phyloP scores from a whole-genome alignment of 2,329 filamentous ascomycete species.

The Arthrocladium fulminans region DNA sequence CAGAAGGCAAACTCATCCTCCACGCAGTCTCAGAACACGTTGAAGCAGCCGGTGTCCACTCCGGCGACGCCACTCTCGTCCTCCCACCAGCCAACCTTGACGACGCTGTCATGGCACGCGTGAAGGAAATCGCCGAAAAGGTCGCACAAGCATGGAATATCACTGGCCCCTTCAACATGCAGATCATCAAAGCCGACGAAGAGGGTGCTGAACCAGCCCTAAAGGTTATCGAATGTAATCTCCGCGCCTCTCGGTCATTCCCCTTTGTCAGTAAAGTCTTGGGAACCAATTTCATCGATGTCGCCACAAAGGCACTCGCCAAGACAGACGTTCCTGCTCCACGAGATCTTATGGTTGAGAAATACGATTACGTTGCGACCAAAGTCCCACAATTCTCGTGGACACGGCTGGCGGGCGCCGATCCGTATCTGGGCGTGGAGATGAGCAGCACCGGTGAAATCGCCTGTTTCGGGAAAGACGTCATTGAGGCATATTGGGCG shows the following conservation, averaged over 20 bases:
- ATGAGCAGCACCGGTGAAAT: conserved; percentile 97
- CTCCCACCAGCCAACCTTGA: conserved; percentile 79
- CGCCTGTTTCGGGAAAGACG: conserved; percentile 93
- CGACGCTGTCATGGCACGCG: conserved; percentile 64
- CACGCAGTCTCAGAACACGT: conserved; percentile 94
- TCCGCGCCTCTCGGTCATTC: conserved; percentile 94
- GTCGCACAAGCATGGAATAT: conserved; percentile 96
- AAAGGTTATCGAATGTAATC: conserved; percentile 97
- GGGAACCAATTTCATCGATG: conserved; percentile 91
- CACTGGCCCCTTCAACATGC: conserved; percentile 99
- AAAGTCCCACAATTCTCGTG: conserved; percentile 99
- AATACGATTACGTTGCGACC: conserved; percentile 87
- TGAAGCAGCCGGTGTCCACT: conserved; percentile 95
- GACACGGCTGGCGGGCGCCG: conserved; percentile 93
- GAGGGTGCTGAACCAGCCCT: conserved; percentile 66
- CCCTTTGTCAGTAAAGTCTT: conserved; percentile 97
- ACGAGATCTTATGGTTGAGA: conserved; percentile 75
- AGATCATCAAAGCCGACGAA: conserved; percentile 82
- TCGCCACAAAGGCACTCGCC: conserved; percentile 85
- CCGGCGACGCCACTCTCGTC: conserved; percentile 89
- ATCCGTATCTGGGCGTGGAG: conserved; percentile 95
- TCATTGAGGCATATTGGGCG: conserved; percentile 96
- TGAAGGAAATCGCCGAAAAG: conserved; percentile 94
- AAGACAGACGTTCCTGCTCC: conserved; percentile 76
- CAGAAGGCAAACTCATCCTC: conserved; percentile 73